These are phyloP conservation scores for Dispira parvispora DNA, from an alignment of 192 early-diverging fungal species.

Conservation along the genomic window DNA sequence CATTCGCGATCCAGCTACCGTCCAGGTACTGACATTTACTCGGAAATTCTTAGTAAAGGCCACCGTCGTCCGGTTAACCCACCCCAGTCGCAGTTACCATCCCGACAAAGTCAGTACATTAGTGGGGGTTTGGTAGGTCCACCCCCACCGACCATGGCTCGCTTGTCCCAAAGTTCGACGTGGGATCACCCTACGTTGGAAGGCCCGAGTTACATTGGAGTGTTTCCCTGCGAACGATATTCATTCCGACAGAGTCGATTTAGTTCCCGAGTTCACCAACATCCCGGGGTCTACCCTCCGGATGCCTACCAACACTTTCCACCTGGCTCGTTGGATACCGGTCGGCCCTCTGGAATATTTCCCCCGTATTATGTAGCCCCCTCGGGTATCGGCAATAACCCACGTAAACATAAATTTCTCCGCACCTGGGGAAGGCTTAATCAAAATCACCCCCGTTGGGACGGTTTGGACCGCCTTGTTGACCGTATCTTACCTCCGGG, in stretches of 20 bases:
- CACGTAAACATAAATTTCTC: too few relatives aligned
- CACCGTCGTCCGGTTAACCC: conserved; percentile 12
- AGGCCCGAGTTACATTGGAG: neutral
- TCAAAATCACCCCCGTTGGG: neutral
- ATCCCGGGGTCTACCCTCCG: neutral
- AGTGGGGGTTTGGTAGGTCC: neutral
- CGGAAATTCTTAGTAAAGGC: conserved; percentile 4
- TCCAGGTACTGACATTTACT: conserved; percentile 8
- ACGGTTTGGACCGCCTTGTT: neutral
- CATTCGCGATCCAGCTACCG: too few relatives aligned
- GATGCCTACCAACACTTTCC: neutral
- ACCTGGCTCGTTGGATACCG: too few relatives aligned
- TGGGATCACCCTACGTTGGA: neutral
- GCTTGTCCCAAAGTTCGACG: neutral
- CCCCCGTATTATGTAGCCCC: too few relatives aligned
- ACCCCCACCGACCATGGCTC: neutral
- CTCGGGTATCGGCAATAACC: too few relatives aligned
- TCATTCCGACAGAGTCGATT: neutral
- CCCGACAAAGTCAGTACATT: neutral
- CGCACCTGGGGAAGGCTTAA: too few relatives aligned
- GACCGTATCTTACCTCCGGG: conserved; percentile 7
- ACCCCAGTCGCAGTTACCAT: neutral
- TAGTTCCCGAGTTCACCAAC: too few relatives aligned
- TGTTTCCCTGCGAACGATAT: neutral
- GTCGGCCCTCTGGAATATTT: too few relatives aligned